These are phyloP conservation scores for Fragaria iinumae DNA, from an alignment of 306 rosid genomes.

Conservation along the genomic window DNA sequence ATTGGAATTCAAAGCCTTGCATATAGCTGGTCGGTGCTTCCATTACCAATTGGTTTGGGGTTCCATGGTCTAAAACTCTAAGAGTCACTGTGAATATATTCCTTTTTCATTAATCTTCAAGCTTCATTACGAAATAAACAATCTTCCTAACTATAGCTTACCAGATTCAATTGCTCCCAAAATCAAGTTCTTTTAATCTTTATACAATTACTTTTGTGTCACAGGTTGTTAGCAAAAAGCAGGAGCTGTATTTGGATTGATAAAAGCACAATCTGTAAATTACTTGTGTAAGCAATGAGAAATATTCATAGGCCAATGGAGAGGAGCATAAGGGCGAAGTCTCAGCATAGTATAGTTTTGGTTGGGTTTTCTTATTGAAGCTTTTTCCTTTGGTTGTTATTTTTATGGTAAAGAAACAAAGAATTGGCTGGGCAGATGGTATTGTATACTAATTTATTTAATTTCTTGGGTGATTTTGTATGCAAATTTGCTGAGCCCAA, in stretches of 20 bases:
- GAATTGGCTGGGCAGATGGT: neutral
- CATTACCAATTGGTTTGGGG: neutral
- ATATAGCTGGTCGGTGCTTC: neutral
- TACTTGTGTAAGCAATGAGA: conserved; percentile 30
- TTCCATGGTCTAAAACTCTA: neutral
- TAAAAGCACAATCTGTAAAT: conserved; percentile 37
- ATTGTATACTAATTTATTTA: conserved; percentile 6
- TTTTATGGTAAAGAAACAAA: neutral
- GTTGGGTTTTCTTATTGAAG: conserved; percentile 3
- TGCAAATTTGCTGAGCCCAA: neutral
- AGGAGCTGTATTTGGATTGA: conserved; percentile 25
- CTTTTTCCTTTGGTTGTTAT: neutral
- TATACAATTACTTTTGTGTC: conserved; percentile 1
- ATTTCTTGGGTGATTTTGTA: conserved; percentile 6
- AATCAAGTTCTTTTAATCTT: neutral
- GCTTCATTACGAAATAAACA: neutral
- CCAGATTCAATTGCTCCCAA: neutral
- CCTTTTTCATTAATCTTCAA: neutral
- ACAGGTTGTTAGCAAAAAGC: conserved; percentile 27
- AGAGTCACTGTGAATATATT: neutral
- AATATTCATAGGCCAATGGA: conserved; percentile 4
- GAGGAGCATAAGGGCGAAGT: conserved; percentile 14
- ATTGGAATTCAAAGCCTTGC: neutral
- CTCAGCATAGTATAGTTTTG: conserved; percentile 7
- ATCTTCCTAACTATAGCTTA: neutral